Evolutionary conservation across 202 grass and related monocot species (phyloP).

Genomic region (Musa balbisiana): DNA sequence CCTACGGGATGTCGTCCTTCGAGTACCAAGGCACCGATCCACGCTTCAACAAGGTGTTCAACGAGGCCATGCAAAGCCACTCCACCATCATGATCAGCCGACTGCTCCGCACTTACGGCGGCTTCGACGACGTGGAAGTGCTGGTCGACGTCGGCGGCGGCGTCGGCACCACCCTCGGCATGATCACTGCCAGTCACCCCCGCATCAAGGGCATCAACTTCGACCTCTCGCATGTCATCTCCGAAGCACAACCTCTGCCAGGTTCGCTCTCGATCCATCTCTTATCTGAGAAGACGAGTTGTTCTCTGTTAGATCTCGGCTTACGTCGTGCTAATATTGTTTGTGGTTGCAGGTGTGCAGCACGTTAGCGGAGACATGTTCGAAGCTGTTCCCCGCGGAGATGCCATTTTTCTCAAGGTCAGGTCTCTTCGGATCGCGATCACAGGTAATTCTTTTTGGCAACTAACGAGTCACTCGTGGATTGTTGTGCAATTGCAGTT

Average conservation of each 20-base stretch:
- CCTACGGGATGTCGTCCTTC: slow-evolving; percentile 42
- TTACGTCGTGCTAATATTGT: background rate
- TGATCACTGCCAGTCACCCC: background rate
- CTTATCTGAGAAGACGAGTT: too few relatives aligned
- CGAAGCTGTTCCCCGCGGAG: slow-evolving; percentile 39
- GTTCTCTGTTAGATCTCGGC: background rate
- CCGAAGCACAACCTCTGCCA: background rate
- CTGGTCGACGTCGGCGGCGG: slow-evolving; percentile 8
- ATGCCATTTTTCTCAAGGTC: slow-evolving; percentile 80
- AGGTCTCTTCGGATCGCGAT: too few relatives aligned
- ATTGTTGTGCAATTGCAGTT: background rate
- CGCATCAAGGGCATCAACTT: slow-evolving; percentile 2
- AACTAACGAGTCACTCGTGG: too few relatives aligned
- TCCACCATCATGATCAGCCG: background rate
- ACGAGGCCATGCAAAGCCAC: background rate
- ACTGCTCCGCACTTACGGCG: background rate
- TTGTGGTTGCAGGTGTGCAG: background rate
- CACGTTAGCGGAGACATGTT: slow-evolving; percentile 46
- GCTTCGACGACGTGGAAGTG: slow-evolving; percentile 5
- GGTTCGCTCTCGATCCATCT: background rate
- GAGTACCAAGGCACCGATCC: slow-evolving; percentile 81
- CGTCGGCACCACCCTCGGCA: background rate
- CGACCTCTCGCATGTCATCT: slow-evolving; percentile 12
- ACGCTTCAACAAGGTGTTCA: slow-evolving; percentile 19
- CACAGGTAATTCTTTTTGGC: too few relatives aligned